phyloP scores from a whole-genome alignment of 164 flowering plant species.

The Chimonanthus salicifolius region DNA sequence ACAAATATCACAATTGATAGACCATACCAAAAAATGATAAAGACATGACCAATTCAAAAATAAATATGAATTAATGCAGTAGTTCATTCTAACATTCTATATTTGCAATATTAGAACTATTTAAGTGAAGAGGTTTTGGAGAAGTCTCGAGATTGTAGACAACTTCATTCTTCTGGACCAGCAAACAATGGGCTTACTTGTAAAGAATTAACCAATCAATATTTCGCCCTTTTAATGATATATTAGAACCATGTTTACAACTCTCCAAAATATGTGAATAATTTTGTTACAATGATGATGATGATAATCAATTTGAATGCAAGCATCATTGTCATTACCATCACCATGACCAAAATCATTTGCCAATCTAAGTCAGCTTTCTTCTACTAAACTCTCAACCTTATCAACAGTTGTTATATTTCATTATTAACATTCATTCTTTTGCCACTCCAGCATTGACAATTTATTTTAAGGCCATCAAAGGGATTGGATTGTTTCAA shows the following conservation, averaged over 20 bases:
- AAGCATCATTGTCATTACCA: no score
- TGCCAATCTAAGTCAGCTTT: no score
- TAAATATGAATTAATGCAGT: background rate
- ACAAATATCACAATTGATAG: background rate
- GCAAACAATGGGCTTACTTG: background rate
- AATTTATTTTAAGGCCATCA: background rate
- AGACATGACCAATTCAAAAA: background rate
- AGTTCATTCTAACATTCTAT: background rate
- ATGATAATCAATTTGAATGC: no score
- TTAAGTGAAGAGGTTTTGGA: background rate
- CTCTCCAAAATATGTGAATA: no score
- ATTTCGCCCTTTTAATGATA: background rate
- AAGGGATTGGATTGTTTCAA: background rate
- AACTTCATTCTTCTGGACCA: background rate
- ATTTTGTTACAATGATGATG: no score
- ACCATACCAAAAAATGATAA: background rate
- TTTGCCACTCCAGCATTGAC: no score
- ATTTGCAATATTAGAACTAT: background rate
- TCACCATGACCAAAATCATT: no score
- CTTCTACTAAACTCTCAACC: no score
- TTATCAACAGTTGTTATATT: no score
- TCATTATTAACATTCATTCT: no score
- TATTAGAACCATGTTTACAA: no score
- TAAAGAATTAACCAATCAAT: background rate
- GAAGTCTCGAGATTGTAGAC: background rate